These are phyloP conservation scores for Hirsutella thompsonii DNA, from an alignment of 2,329 filamentous ascomycete species.

Conservation along the genomic window DNA sequence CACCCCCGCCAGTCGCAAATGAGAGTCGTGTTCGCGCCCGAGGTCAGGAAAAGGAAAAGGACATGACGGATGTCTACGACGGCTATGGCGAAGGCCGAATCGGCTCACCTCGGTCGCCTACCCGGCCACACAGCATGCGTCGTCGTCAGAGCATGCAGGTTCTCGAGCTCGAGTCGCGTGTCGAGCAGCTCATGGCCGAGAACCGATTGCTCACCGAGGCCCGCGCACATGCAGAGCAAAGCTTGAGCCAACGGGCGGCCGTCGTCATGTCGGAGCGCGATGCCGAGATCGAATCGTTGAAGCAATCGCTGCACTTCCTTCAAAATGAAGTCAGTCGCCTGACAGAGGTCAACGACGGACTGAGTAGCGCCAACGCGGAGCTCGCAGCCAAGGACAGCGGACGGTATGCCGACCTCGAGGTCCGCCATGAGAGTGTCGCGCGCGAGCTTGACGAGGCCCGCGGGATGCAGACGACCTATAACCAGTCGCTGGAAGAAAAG, in stretches of 20 bases:
- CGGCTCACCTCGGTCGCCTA: constrained; percentile 82
- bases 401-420: constrained; percentile 54
- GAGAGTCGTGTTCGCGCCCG: constrained; percentile 70
- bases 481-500: constrained; percentile 61
- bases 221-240: constrained; percentile 55
- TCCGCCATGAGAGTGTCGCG: constrained; percentile 50
- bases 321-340: constrained; percentile 72
- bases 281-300: constrained; percentile 72
- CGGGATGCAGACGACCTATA: constrained; percentile 47
- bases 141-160: constrained; percentile 96
- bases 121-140: constrained; percentile 87
- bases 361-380: constrained; percentile 65
- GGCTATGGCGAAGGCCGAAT: constrained; percentile 82
- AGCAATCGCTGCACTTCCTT: constrained; percentile 64
- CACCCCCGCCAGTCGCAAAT: constrained; percentile 60
- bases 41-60: constrained; percentile 28
- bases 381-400: constrained; percentile 65
- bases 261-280: constrained; percentile 69
- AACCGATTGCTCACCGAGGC: constrained; percentile 70
- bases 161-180: constrained; percentile 73
- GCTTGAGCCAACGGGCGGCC: constrained; percentile 51
- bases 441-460: constrained; percentile 59
- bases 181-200: constrained; percentile 77
- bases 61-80: constrained; percentile 91
- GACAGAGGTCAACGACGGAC: constrained; percentile 68